Evolutionary conservation across 2,329 filamentous ascomycete species (phyloP).

Genomic region (Fusarium sp.): DNA sequence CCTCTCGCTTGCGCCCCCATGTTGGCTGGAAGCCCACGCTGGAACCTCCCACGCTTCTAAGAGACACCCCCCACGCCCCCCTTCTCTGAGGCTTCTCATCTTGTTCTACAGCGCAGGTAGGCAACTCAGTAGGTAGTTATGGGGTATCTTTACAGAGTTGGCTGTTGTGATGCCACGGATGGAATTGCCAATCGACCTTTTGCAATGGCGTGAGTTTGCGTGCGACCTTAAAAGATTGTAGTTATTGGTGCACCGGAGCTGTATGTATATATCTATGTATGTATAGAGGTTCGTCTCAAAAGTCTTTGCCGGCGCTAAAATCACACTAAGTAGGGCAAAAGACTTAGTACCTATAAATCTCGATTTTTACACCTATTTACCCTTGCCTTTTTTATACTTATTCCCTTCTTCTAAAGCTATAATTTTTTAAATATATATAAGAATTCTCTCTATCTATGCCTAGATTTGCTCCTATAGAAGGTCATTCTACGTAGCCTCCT

Average conservation of each 20-base stretch:
- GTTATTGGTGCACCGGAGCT: conserved; percentile 1
- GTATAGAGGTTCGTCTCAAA: no score
- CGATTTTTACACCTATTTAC: no score
- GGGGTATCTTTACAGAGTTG: background rate
- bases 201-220: conserved; percentile 11
- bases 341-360: no score
- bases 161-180: conserved; percentile 8
- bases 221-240: background rate
- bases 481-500: no score
- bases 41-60: conserved; percentile 33
- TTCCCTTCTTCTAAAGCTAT: no score
- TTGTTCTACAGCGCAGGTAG: conserved; percentile 13
- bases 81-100: conserved; percentile 20
- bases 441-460: no score
- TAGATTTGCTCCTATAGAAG: no score
- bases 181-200: conserved; percentile 13
- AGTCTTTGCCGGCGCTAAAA: no score
- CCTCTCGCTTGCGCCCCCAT: conserved; percentile 30
- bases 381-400: no score
- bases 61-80: conserved; percentile 37
- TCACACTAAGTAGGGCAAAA: no score
- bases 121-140: background rate
- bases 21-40: conserved; percentile 6
- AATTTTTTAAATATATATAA: no score
- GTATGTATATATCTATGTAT: background rate